Conservation (phyloP, 768 basidiomycete genomes). For the Pisolithus microcarpus region DNA sequence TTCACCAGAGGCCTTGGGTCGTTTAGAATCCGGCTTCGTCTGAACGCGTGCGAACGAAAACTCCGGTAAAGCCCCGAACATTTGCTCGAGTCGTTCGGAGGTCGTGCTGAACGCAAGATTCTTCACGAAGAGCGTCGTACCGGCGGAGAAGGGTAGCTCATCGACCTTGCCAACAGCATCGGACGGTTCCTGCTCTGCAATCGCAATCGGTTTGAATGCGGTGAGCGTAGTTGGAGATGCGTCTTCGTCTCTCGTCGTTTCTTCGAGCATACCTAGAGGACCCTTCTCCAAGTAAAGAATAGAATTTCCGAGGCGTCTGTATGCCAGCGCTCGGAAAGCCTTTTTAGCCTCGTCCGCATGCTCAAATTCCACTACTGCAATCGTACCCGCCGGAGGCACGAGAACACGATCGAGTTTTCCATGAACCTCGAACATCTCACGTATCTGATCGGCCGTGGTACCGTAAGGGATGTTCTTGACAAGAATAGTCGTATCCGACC, state of each 20-base stretch:
- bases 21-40: slow-evolving; percentile 83
- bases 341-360: slow-evolving; percentile 60
- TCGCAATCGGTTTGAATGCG: slow-evolving; percentile 31
- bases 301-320: slow-evolving; percentile 81
- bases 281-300: slow-evolving; percentile 92
- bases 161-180: slow-evolving; percentile 31
- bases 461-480: slow-evolving; percentile 97
- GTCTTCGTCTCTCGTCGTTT: slow-evolving; percentile 24
- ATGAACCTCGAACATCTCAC: slow-evolving; percentile 69
- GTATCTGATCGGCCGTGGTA: slow-evolving; percentile 68
- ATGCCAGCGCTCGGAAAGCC: slow-evolving; percentile 79
- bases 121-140: slow-evolving; percentile 89
- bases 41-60: slow-evolving; percentile 88
- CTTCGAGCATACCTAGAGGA: slow-evolving; percentile 73
- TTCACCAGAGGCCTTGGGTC: slow-evolving; percentile 29
- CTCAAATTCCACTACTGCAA: slow-evolving; percentile 87
- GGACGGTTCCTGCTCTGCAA: slow-evolving; percentile 34
- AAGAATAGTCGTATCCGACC: slow-evolving; percentile 77
- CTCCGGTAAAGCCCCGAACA: slow-evolving; percentile 68
- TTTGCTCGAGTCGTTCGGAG: slow-evolving; percentile 55
- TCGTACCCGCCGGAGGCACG: slow-evolving; percentile 87
- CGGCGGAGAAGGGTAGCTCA: slow-evolving; percentile 45
- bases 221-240: slow-evolving; percentile 10
- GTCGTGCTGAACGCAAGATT: slow-evolving; percentile 93
- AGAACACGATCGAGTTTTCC: slow-evolving; percentile 66